Conservation (phyloP, 2,329 filamentous ascomycete genomes). For the Penicillium thymicola region DNA sequence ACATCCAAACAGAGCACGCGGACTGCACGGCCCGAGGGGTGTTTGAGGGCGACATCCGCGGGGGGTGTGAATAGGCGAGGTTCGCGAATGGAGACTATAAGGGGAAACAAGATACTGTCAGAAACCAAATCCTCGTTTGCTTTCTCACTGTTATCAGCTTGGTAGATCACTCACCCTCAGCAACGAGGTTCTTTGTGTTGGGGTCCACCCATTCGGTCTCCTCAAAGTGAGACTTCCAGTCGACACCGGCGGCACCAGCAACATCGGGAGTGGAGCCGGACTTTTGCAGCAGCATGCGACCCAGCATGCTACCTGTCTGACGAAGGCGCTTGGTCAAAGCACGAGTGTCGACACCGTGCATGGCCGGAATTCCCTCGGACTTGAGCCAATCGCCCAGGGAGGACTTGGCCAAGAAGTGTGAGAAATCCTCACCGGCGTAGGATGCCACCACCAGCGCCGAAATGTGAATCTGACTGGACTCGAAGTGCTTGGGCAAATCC, state of each 20-base stretch:
- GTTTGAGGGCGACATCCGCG: conserved; percentile 67
- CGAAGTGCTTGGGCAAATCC: conserved; percentile 87
- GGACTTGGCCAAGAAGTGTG: conserved; percentile 85
- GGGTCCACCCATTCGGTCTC: conserved; percentile 84
- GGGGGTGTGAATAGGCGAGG: conserved; percentile 83
- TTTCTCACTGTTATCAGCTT: not conserved
- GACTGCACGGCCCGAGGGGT: conserved; percentile 81
- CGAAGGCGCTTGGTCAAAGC: conserved; percentile 92
- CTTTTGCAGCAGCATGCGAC: conserved; percentile 77
- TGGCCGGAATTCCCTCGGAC: conserved; percentile 88
- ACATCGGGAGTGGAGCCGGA: conserved; percentile 38
- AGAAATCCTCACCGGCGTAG: conserved; percentile 92
- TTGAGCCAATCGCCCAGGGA: conserved; percentile 94
- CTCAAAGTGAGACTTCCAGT: conserved; percentile 65
- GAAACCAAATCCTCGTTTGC: conserved; percentile 33
- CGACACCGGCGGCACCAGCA: conserved; percentile 43
- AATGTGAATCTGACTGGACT: conserved; percentile 88
- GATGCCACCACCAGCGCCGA: conserved; percentile 86
- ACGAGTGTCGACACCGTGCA: conserved; percentile 92
- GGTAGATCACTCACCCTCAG: conserved; percentile 68
- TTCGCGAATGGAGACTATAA: conserved; percentile 78
- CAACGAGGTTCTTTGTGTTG: conserved; percentile 87
- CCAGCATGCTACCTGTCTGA: conserved; percentile 93
- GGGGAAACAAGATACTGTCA: conserved; percentile 1
- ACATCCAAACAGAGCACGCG: conserved; percentile 93